phyloP scores from a whole-genome alignment of 495 filamentous ascomycete species.

The Hamigera avellanea region DNA sequence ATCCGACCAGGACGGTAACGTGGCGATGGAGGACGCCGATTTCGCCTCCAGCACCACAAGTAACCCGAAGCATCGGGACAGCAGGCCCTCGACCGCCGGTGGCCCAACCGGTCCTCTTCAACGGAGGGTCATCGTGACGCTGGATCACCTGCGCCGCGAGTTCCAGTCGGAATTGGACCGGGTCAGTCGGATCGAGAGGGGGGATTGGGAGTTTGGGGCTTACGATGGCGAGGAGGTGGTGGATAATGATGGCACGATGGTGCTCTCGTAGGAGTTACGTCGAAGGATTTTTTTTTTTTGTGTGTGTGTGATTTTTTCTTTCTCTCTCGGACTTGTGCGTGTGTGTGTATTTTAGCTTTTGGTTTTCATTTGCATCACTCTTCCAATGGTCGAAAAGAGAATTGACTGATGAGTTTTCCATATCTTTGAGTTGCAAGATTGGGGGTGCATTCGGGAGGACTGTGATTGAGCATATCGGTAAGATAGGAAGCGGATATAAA shows the following conservation, averaged over 20 bases:
- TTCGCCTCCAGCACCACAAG: slow-evolving; percentile 4
- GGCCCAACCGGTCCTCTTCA: slow-evolving; percentile 12
- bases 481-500: no score
- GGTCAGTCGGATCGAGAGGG: slow-evolving; percentile 47
- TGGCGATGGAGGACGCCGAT: slow-evolving; percentile 29
- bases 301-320: background rate
- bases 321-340: no score
- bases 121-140: slow-evolving; percentile 51
- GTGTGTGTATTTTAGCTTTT: no score
- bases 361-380: background rate
- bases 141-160: slow-evolving; percentile 71
- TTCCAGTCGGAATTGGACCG: slow-evolving; percentile 84
- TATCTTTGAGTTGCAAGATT: no score
- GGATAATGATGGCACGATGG: slow-evolving; percentile 34
- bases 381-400: no score
- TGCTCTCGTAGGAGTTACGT: slow-evolving; percentile 16
- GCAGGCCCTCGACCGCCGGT: slow-evolving; percentile 16
- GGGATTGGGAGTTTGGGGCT: slow-evolving; percentile 48
- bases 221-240: slow-evolving; percentile 16
- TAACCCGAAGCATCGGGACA: slow-evolving; percentile 9
- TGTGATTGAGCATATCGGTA: no score
- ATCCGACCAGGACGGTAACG: slow-evolving; percentile 29
- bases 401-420: no score
- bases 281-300: slow-evolving; percentile 4
- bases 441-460: no score